A percentile compares a stretch with the other conserved stretches of the same genome.
phyloP scores from a whole-genome alignment of 2,329 filamentous ascomycete genomes.

The Colletotrichum spaethianum region DNA sequence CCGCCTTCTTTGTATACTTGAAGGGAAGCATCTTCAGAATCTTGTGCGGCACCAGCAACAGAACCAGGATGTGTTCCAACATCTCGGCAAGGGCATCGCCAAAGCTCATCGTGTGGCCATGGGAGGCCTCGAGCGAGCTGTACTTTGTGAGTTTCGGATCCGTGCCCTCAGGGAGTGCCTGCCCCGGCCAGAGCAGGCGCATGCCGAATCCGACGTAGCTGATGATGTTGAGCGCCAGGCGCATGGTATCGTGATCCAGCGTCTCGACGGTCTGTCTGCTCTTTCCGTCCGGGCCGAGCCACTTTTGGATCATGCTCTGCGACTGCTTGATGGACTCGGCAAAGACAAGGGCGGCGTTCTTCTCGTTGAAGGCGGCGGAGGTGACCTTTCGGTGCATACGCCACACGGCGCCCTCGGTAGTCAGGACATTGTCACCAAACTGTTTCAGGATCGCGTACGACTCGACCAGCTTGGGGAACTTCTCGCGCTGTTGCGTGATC shows the following conservation, averaged over 20 bases:
- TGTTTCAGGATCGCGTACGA: conserved; percentile 67
- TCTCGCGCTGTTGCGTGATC: conserved; percentile 75
- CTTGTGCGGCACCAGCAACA: conserved; percentile 73
- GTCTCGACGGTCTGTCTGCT: conserved; percentile 64
- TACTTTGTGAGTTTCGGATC: conserved; percentile 65
- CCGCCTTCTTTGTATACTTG: conserved; percentile 64
- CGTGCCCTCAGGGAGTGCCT: conserved; percentile 61
- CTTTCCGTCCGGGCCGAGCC: conserved; percentile 61
- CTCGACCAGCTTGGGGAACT: conserved; percentile 78
- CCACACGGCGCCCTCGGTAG: conserved; percentile 79
- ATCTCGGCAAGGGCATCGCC: conserved; percentile 72
- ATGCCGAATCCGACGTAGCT: conserved; percentile 81
- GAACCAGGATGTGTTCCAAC: conserved; percentile 74
- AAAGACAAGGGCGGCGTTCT: conserved; percentile 78
- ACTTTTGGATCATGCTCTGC: conserved; percentile 71
- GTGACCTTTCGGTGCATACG: conserved; percentile 81
- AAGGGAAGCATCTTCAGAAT: conserved; percentile 66
- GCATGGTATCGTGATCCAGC: conserved; percentile 76
- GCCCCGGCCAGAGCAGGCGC: conserved; percentile 73
- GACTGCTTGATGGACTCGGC: conserved; percentile 73
- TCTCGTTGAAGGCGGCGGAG: conserved; percentile 81
- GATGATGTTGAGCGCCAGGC: conserved; percentile 69
- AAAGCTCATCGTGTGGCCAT: conserved; percentile 76
- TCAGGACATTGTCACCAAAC: conserved; percentile 81
- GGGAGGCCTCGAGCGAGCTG: conserved; percentile 59